Base-by-base conservation (phyloP, 2,329 filamentous ascomycete genomes). In the Mariannaea elegans region DNA sequence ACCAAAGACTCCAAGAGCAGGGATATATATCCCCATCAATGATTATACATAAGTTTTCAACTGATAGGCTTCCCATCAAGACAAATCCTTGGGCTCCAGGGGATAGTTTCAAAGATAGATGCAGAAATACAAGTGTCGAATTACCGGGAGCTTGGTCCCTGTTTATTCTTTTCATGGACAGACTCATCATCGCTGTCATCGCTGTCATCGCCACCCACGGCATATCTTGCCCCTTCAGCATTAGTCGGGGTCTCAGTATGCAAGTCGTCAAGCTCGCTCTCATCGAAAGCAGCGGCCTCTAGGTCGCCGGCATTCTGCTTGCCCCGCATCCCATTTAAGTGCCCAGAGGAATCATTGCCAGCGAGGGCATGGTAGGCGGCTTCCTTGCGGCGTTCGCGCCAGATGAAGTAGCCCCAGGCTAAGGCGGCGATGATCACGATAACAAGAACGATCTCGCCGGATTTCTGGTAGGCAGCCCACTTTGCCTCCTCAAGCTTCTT, bases 401-500 rank as follows among this genome's bases (percentile, higher is more conserved):
- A 90, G 70, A 91, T 77, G 65, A 84, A 89, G 73, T 88, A 91
- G n/a, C 89, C 92, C 89, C 92, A 97, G 12, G 86, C 79, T 5
- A 78, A 80, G 1, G 91, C 92, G 1, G 88, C 89, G 59, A 95
- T 86, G 50, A 90, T 81, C 16, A 97, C 92, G 47, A 97, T 87
- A 14, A 94, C 87, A 2, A 97, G 84, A 2, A 93, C 93, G 7
- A 94, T 86, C 77, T 96, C 92, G 49, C 94, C 93, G 3, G 92
- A 95, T 69, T 91, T 90, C 73, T 90, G 90, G 76, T 97, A 97
- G 0, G 94, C 94, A 50, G 89, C 86, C 91, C 93, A 96, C 70
- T 94, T 91, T 16, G 93, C 93, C 24, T 92, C 87, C 67, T 94
- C 87, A n/a, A 97, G 78, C 73, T 85, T 82, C 71, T 90, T 88